Percentiles rank a stretch among this genome's conserved stretches.
These are phyloP conservation scores for Emydomyces testavorans DNA, from an alignment of 2,329 filamentous ascomycete species.

Conservation along the genomic window DNA sequence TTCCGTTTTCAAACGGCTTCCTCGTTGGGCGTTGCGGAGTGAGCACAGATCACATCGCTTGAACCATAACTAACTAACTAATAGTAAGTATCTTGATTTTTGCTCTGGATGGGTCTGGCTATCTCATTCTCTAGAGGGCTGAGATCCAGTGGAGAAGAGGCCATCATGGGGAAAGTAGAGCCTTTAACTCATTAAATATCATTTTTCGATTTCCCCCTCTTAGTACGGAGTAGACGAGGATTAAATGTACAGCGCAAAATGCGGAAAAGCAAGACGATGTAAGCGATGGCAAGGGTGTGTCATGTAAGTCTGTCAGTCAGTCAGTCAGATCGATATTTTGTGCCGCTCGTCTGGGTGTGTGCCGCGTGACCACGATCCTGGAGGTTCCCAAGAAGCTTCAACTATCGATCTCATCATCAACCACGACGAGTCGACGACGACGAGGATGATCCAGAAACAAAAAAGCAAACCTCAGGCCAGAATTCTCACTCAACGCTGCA, in stretches of 20 bases:
- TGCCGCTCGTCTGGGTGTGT: conserved; percentile 1
- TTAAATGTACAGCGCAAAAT: not conserved
- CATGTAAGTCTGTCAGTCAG: not conserved
- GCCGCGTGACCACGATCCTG: conserved; percentile 5
- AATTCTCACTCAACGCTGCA: not conserved
- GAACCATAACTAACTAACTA: too few relatives aligned
- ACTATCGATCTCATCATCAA: conserved; percentile 2
- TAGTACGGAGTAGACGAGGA: too few relatives aligned
- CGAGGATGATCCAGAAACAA: not conserved
- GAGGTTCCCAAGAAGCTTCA: not conserved
- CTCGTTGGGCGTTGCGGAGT: not conserved
- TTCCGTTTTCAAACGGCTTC: not conserved
- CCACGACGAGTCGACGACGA: not conserved
- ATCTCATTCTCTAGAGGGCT: too few relatives aligned
- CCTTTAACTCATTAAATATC: too few relatives aligned
- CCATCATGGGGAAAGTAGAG: too few relatives aligned
- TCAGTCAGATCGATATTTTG: not conserved
- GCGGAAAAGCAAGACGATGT: not conserved
- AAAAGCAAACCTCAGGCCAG: not conserved
- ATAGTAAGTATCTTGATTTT: too few relatives aligned
- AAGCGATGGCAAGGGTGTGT: not conserved
- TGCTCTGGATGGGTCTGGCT: too few relatives aligned
- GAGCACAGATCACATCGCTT: not conserved
- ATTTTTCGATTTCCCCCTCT: too few relatives aligned
- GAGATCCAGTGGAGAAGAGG: too few relatives aligned